Evolutionary conservation across 2,329 filamentous ascomycete genomes (phyloP), one percentile per base, ranked within the genome.

Genomic region (Xylariaceae sp.): DNA sequence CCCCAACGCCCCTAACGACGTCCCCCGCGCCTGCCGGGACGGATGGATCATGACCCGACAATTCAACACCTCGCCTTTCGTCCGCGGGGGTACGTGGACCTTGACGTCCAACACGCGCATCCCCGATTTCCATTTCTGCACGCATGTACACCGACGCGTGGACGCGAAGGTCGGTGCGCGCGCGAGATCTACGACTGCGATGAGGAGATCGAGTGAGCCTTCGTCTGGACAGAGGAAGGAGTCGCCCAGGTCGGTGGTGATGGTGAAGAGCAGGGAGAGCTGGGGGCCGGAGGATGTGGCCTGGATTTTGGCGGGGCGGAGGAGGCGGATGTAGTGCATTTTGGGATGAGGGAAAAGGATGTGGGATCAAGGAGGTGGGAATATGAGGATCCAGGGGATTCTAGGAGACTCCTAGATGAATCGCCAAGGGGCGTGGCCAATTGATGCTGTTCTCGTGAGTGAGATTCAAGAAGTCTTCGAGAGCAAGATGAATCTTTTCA

Each of bases 311-410:
- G 78, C 79, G 2, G 78, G 74, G 11, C 82, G 75, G 37, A 84
- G 72, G 4, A 84, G 76, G 45, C 82, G 78, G 59, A 84, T 77
- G 73, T 85, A 85, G 64, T 85, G 81, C 82, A 85, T 85, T 15
- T 47, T 53, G 23, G 5, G n/a, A n/a, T n/a, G n/a, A n/a, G n/a
- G n/a, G n/a, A n/a, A n/a, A n/a, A n/a, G n/a, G n/a, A n/a, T n/a
- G n/a, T n/a, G n/a, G n/a, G n/a, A n/a, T n/a, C n/a, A n/a, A n/a
- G n/a, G n/a, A n/a, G n/a, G n/a, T n/a, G n/a, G n/a, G n/a, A n/a
- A n/a, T n/a, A n/a, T n/a, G n/a, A n/a, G n/a, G n/a, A n/a, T n/a
- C n/a, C n/a, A n/a, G n/a, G n/a, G n/a, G n/a, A n/a, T n/a, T n/a
- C n/a, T n/a, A n/a, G n/a, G n/a, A n/a, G n/a, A n/a, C n/a, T n/a